These are phyloP conservation scores for Pestalotiopsis sp. DNA, from an alignment of 2,329 filamentous ascomycete genomes.

Conservation along the genomic window DNA sequence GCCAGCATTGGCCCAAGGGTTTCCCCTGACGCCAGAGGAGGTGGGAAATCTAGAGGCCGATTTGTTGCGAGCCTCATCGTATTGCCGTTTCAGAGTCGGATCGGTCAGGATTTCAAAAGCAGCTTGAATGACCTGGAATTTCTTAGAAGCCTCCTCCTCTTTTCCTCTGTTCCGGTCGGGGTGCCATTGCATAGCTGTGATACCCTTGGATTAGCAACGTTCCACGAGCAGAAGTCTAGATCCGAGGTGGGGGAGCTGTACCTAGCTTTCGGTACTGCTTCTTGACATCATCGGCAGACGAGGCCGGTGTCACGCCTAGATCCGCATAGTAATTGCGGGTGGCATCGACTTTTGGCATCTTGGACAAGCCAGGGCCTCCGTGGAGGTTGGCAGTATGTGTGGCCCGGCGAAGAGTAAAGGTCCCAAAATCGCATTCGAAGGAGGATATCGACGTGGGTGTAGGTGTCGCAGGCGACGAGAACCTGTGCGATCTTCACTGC, in stretches of 20 bases:
- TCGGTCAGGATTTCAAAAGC: slow-evolving; percentile 75
- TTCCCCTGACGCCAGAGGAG: slow-evolving; percentile 59
- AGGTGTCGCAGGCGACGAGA: not conserved
- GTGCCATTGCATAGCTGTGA: slow-evolving; percentile 77
- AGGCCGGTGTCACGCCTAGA: slow-evolving; percentile 69
- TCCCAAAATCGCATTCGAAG: not conserved
- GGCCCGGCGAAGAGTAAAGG: slow-evolving; percentile 3
- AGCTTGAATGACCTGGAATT: slow-evolving; percentile 84
- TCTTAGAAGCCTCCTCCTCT: slow-evolving; percentile 76
- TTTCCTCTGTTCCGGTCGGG: slow-evolving; percentile 86
- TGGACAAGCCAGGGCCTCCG: slow-evolving; percentile 28
- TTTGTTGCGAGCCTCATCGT: slow-evolving; percentile 49
- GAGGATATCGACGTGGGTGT: not conserved
- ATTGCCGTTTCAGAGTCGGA: slow-evolving; percentile 50
- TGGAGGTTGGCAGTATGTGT: not conserved
- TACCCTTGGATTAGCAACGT: not conserved
- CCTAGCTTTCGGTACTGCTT: slow-evolving; percentile 85
- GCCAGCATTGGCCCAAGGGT: slow-evolving; percentile 55
- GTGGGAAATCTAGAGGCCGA: slow-evolving; percentile 40
- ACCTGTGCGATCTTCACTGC: not conserved
- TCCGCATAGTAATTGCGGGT: slow-evolving; percentile 84
- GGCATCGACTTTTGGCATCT: slow-evolving; percentile 69
- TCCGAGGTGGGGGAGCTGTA: slow-evolving; percentile 36
- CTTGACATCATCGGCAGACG: slow-evolving; percentile 75
- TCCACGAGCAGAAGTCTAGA: not conserved